Conservation (phyloP, 2,329 filamentous ascomycete species). For the Parastagonospora avenae region DNA sequence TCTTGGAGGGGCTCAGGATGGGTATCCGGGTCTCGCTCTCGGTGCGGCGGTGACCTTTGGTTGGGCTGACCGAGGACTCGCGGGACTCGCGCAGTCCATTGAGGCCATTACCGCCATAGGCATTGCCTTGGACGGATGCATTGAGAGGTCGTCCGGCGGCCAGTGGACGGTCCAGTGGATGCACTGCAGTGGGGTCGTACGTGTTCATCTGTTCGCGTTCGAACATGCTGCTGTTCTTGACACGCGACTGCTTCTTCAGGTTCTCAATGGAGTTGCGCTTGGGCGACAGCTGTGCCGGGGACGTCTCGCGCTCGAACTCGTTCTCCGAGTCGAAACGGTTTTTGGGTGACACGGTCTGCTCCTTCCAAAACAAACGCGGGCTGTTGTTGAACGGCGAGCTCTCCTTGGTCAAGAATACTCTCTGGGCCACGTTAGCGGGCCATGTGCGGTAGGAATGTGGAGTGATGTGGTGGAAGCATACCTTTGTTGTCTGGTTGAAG, state of each 20-base stretch:
- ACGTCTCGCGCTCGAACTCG: conserved; percentile 57
- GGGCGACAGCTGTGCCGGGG: conserved; percentile 67
- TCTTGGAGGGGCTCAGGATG: conserved; percentile 61
- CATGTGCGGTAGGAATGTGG: conserved; percentile 12
- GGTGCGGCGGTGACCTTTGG: conserved; percentile 46
- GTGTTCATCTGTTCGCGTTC: conserved; percentile 89
- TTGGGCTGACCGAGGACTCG: conserved; percentile 15
- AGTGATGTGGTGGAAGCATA: conserved; percentile 45
- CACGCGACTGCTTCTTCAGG: conserved; percentile 89
- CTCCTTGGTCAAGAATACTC: conserved; percentile 72
- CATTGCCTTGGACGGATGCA: conserved; percentile 70
- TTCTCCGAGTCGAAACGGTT: conserved; percentile 73
- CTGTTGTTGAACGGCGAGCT: conserved; percentile 78
- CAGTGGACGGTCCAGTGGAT: conserved; percentile 80
- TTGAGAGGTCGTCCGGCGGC: conserved; percentile 64
- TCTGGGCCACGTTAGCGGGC: conserved; percentile 54
- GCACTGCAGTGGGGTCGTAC: conserved; percentile 82
- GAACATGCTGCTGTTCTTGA: conserved; percentile 98
- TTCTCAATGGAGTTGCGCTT: conserved; percentile 92
- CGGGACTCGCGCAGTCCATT: conserved; percentile 46
- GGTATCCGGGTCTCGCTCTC: conserved; percentile 68
- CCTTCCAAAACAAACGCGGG: conserved; percentile 89
- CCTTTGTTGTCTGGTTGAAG: conserved; percentile 78
- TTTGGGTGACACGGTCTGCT: conserved; percentile 66
- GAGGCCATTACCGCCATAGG: conserved; percentile 65